phyloP scores from a whole-genome alignment of 1,284 basidiomycete species.

The Omphalotus olearius region DNA sequence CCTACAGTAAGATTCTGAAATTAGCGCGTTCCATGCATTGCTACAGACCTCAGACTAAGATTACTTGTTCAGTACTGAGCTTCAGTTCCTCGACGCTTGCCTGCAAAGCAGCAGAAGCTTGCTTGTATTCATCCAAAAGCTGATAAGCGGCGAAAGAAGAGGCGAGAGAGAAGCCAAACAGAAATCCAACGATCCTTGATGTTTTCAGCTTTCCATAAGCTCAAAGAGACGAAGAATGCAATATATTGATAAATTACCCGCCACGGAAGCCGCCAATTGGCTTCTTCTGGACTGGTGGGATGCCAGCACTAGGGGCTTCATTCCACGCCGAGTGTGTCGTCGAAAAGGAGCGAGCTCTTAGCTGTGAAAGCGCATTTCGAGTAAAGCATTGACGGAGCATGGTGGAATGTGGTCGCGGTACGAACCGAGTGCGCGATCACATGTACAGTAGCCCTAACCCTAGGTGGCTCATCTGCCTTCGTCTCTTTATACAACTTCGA shows the following conservation, averaged over 20 bases:
- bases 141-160: slow-evolving; percentile 85
- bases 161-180: slow-evolving; percentile 85
- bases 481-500: too few relatives aligned
- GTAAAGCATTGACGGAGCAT: slow-evolving; percentile 31
- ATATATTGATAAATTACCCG: slow-evolving; percentile 49
- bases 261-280: slow-evolving; percentile 84
- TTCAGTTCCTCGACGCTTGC: slow-evolving; percentile 86
- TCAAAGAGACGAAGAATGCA: slow-evolving; percentile 2
- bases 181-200: slow-evolving; percentile 78
- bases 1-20: slow-evolving; percentile 36
- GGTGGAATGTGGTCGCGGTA: slow-evolving; percentile 7
- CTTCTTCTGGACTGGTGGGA: slow-evolving; percentile 60
- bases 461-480: not conserved
- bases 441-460: not conserved
- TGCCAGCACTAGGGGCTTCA: slow-evolving; percentile 53
- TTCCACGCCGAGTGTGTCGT: slow-evolving; percentile 40
- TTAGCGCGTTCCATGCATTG: not conserved
- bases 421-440: not conserved
- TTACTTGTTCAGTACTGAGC: slow-evolving; percentile 76
- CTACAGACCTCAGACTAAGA: slow-evolving; percentile 3
- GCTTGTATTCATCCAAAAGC: slow-evolving; percentile 86
- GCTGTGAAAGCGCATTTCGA: slow-evolving; percentile 19
- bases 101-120: slow-evolving; percentile 78
- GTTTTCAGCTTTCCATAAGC: slow-evolving; percentile 14
- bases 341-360: slow-evolving; percentile 31